phyloP scores from a whole-genome alignment of 495 filamentous ascomycete genomes.

The Penicillium flavigenum region DNA sequence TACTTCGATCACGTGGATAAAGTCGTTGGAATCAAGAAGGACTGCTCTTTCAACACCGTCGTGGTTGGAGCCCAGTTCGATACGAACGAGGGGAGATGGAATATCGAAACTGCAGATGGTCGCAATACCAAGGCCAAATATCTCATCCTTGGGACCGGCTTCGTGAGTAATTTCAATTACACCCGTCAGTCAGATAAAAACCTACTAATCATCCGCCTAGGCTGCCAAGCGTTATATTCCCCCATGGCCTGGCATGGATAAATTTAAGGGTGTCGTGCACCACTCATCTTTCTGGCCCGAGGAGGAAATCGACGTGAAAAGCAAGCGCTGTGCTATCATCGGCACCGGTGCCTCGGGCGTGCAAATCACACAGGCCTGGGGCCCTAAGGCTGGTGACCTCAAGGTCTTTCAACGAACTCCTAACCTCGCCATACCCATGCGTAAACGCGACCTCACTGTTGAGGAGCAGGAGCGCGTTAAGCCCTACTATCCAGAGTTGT shows the following conservation, averaged over 20 bases:
- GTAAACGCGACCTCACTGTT: conserved; percentile 23
- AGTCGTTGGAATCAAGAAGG: conserved; percentile 48
- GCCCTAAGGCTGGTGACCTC: conserved; percentile 36
- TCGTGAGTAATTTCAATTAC: conserved; percentile 8
- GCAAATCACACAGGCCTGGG: conserved; percentile 55
- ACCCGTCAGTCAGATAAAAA: neutral
- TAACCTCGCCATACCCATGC: conserved; percentile 56
- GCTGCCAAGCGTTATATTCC: conserved; percentile 43
- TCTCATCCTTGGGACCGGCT: conserved; percentile 47
- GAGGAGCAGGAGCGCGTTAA: conserved; percentile 10
- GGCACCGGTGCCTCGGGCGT: conserved; percentile 62
- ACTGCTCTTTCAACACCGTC: conserved; percentile 48
- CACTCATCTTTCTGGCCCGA: conserved; percentile 62
- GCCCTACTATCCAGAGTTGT: conserved; percentile 14
- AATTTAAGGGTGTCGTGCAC: conserved; percentile 53
- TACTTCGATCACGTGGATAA: conserved; percentile 60
- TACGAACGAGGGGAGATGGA: conserved; percentile 42
- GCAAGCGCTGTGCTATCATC: conserved; percentile 55
- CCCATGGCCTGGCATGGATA: conserved; percentile 50
- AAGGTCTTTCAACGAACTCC: conserved; percentile 57
- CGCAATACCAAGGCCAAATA: conserved; percentile 44
- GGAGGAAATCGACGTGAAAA: conserved; percentile 43
- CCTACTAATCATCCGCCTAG: neutral
- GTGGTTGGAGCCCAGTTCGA: conserved; percentile 53
- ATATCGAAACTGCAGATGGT: conserved; percentile 49